phyloP scores from a whole-genome alignment of 352 stramenopile genomes.

The Phytophthora colocasiae region DNA sequence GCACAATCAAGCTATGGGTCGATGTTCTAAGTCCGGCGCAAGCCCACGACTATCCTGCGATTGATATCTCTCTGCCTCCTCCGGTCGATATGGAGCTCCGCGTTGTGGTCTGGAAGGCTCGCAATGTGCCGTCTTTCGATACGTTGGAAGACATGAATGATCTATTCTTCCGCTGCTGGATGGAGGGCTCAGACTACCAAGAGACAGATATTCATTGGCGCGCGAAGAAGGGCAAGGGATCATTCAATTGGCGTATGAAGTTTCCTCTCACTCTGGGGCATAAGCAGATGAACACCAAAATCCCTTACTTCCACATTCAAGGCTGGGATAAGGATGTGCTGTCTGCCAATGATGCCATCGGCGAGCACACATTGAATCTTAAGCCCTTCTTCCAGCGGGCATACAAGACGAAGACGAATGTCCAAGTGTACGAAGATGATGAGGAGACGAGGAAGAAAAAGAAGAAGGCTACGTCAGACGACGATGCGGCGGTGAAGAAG shows the following conservation, averaged over 20 bases:
- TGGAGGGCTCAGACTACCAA: conserved; percentile 83
- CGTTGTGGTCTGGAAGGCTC: conserved; percentile 93
- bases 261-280: conserved; percentile 90
- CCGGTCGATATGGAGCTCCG: conserved; percentile 92
- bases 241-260: conserved; percentile 96
- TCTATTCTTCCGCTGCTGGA: conserved; percentile 92
- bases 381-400: conserved; percentile 73
- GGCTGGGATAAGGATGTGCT: conserved; percentile 95
- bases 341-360: conserved; percentile 93
- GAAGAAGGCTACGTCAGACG: conserved; percentile 77
- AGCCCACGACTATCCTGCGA: conserved; percentile 76
- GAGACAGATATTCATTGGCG: conserved; percentile 96
- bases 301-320: conserved; percentile 94
- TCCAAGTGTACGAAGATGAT: conserved; percentile 89
- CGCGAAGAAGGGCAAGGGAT: conserved; percentile 93
- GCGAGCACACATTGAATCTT: conserved; percentile 85
- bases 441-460: conserved; percentile 78
- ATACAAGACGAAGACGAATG: conserved; percentile 76
- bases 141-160: conserved; percentile 93
- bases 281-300: conserved; percentile 90
- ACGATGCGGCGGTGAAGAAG: conserved; percentile 82
- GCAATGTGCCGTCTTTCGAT: conserved; percentile 89
- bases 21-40: conserved; percentile 90
- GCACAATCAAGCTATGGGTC: conserved; percentile 88
- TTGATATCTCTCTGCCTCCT: conserved; percentile 88